Evolutionary conservation across 768 basidiomycete genomes (phyloP).

Genomic region (Podaxis rugospora): DNA sequence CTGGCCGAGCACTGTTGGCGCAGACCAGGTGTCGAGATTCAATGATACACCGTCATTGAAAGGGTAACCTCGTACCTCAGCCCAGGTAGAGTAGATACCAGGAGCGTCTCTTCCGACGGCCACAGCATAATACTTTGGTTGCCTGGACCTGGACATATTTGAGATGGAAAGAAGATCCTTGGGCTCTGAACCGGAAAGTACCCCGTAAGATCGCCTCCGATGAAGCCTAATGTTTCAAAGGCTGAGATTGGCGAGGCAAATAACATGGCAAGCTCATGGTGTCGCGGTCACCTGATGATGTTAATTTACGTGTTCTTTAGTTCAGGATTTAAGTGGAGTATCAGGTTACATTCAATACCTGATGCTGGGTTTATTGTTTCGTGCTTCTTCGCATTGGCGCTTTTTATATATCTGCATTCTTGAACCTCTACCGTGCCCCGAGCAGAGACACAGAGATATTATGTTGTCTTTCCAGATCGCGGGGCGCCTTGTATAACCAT

Average conservation of each 20-base stretch:
- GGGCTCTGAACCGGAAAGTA: background rate
- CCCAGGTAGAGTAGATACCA: slow-evolving; percentile 55
- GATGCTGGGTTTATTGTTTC: too few species aligned
- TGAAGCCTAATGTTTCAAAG: background rate
- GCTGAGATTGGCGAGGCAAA: too few species aligned
- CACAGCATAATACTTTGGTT: slow-evolving; percentile 59
- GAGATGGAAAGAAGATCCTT: background rate
- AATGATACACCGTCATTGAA: background rate
- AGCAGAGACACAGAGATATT: too few species aligned
- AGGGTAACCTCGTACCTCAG: slow-evolving; percentile 38
- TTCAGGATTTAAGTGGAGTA: too few species aligned
- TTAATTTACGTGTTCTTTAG: background rate
- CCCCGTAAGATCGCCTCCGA: background rate
- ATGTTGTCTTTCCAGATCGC: too few species aligned
- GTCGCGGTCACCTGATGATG: background rate
- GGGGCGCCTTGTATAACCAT: too few species aligned
- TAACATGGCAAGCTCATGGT: background rate
- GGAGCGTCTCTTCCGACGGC: slow-evolving; percentile 52
- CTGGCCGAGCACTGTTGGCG: slow-evolving; percentile 40
- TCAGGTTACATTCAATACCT: too few species aligned
- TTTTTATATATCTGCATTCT: too few species aligned
- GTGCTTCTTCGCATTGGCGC: too few species aligned
- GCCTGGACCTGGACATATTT: slow-evolving; percentile 24
- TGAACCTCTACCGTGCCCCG: too few species aligned
- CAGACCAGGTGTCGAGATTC: background rate